Conservation (phyloP, 768 basidiomycete genomes). For the Boletus subparvulus region DNA sequence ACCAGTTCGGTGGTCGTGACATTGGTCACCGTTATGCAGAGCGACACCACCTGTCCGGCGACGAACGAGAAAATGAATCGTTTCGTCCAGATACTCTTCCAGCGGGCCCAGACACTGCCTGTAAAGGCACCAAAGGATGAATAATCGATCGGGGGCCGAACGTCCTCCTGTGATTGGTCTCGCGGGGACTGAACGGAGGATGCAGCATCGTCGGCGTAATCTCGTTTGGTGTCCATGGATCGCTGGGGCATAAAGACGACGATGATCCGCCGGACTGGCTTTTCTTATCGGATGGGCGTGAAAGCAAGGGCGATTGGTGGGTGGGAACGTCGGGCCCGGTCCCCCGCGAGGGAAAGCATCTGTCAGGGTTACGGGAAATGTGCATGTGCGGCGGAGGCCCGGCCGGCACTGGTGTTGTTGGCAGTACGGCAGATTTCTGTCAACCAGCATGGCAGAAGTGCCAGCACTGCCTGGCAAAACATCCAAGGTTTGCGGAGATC, state of each 20-base stretch:
- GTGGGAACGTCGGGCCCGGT: conserved; percentile 4
- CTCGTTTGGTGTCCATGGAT: conserved; percentile 28
- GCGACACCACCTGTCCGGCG: conserved; percentile 78
- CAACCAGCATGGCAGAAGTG: too few relatives aligned
- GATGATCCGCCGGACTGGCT: neutral
- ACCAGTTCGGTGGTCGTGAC: conserved; percentile 82
- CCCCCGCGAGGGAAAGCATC: conserved; percentile 2
- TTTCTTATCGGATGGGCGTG: conserved; percentile 14
- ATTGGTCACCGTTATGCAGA: conserved; percentile 89
- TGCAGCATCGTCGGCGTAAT: conserved; percentile 12
- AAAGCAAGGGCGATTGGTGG: neutral
- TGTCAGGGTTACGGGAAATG: conserved; percentile 1
- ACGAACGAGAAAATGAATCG: conserved; percentile 68
- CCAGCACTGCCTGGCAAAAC: too few relatives aligned
- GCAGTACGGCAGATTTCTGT: too few relatives aligned
- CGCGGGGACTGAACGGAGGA: neutral
- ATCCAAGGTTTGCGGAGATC: too few relatives aligned
- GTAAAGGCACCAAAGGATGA: conserved; percentile 55
- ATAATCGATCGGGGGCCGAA: conserved; percentile 65
- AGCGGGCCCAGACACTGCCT: conserved; percentile 54
- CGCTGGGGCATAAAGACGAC: conserved; percentile 11
- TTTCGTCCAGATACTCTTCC: conserved; percentile 76
- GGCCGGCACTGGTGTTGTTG: too few relatives aligned
- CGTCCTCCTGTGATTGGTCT: neutral
- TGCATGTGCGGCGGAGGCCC: neutral